Base-by-base conservation (phyloP, 2,329 filamentous ascomycete species). In the Furcasterigmium sp. region DNA sequence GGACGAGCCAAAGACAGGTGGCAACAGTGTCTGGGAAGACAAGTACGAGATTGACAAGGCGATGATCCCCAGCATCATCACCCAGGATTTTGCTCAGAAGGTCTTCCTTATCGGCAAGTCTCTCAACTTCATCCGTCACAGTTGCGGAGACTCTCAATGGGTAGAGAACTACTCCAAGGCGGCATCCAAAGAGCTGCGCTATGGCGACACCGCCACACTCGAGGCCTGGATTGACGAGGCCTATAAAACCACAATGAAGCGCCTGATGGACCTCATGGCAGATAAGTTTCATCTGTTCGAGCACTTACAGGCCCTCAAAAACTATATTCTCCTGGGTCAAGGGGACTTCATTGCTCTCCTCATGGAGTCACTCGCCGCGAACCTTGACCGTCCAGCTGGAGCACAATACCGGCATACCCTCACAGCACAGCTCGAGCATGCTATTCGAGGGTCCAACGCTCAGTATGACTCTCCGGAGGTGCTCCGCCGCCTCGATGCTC, bases 41-140 rank as follows among this genome's bases (percentile, higher is more conserved):
- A 97, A 97, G 61, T 98, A 95, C 66, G 86, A 88, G 57, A 75
- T 96, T 30, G 84, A 87, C 53, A 77, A 86, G 46, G 76, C 79
- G 38, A 93, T 96, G 86, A 83, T 96, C 19, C 93, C 93, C 0
- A 91, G 85, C 34, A 97, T 97, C 56, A 90, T 96, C 53, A 94
- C 89, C 0, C 77, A 85, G 36, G 91, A 95, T 48, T 96, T 98
- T 65, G 90, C 93, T 0, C 88, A 93, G 53, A 96, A 96, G 59
- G 88, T 98, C 6, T 97, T 97, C 56, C 70, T 98, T 8, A 98
- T 98, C 54, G 93, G 93, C 44, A 98, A 98, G 63, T 95, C 91
- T 4, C 76, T 98, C 43, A 98, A 98, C 64, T 98, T 98, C 64
- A 96, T 98, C 60, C 84, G 93, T 19, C 91, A 96, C 63, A 91